Conservation (phyloP, 2,329 filamentous ascomycete genomes). For the Penicillium crustosum region DNA sequence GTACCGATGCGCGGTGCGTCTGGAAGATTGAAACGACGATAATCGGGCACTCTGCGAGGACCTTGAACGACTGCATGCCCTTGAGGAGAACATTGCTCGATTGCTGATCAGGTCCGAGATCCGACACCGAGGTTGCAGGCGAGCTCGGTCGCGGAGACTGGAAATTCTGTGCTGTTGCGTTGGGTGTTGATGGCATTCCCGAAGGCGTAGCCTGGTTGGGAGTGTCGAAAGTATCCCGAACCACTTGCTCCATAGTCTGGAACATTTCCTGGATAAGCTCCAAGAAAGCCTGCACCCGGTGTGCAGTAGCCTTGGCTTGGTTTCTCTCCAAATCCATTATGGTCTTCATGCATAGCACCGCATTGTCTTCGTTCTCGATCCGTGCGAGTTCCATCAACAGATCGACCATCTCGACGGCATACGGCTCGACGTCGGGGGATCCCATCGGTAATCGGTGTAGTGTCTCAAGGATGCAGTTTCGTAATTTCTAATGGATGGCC, state of each 20-base stretch:
- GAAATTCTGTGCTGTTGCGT: slow-evolving; percentile 62
- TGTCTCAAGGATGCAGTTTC: slow-evolving; percentile 91
- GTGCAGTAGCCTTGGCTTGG: slow-evolving; percentile 77
- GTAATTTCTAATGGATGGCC: slow-evolving; percentile 65
- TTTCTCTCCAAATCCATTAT: slow-evolving; percentile 96
- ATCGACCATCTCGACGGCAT: slow-evolving; percentile 85
- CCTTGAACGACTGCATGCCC: slow-evolving; percentile 99
- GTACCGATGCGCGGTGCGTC: slow-evolving; percentile 76
- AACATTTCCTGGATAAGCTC: slow-evolving; percentile 94
- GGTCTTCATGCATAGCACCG: slow-evolving; percentile 96
- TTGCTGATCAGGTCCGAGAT: slow-evolving; percentile 80
- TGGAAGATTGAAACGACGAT: slow-evolving; percentile 99
- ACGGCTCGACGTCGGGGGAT: slow-evolving; percentile 80
- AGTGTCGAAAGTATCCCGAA: slow-evolving; percentile 91
- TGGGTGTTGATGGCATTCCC: slow-evolving; percentile 54
- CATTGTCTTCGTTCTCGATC: slow-evolving; percentile 97
- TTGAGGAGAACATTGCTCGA: slow-evolving; percentile 78
- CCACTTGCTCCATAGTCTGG: slow-evolving; percentile 88
- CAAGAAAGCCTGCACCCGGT: slow-evolving; percentile 85
- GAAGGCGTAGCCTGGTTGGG: slow-evolving; percentile 57
- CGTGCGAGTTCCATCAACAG: slow-evolving; percentile 84
- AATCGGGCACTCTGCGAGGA: slow-evolving; percentile 94
- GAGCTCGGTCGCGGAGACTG: slow-evolving; percentile 89
- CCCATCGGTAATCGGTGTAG: slow-evolving; percentile 79
- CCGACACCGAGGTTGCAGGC: slow-evolving; percentile 75